Evolutionary conservation across 768 basidiomycete species (phyloP).

Genomic region (Lenzites betulinus): DNA sequence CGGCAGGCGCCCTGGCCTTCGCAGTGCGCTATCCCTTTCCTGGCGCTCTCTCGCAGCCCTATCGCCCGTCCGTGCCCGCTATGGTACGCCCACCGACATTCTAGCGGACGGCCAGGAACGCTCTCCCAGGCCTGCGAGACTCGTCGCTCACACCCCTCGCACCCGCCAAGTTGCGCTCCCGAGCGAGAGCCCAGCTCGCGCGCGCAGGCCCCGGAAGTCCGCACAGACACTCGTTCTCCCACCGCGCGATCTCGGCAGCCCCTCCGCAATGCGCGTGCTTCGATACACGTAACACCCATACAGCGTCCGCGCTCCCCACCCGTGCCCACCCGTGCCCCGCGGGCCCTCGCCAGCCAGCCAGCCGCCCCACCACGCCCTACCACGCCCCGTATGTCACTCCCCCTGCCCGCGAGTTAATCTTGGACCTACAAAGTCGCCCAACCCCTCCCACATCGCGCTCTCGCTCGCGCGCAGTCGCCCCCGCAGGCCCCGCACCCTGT

Average conservation of each 20-base stretch:
- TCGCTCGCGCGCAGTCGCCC: not conserved
- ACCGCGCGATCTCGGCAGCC: conserved; percentile 3
- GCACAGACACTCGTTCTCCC: not conserved
- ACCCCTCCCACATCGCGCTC: not conserved
- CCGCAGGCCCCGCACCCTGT: too few species aligned
- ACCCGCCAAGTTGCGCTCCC: too few species aligned
- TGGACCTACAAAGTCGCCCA: not conserved
- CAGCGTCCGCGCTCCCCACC: conserved; percentile 5
- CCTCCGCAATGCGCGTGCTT: not conserved
- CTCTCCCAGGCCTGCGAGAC: not conserved
- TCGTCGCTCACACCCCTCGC: not conserved
- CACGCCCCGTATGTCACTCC: not conserved
- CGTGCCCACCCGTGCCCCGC: not conserved
- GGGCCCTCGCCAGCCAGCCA: not conserved
- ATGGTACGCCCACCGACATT: conserved; percentile 5
- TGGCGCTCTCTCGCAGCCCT: not conserved
- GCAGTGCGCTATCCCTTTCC: not conserved
- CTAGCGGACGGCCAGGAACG: not conserved
- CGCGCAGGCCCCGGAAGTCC: not conserved
- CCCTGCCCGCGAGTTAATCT: not conserved
- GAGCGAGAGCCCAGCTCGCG: too few species aligned
- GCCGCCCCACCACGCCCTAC: not conserved
- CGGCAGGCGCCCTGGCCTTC: not conserved
- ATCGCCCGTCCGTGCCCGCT: conserved; percentile 1
- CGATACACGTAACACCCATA: conserved; percentile 7